Evolutionary conservation across 352 stramenopile species (phyloP), one percentile per base, ranked within the genome.

Genomic region (Thalassiosira ordinaria): DNA sequence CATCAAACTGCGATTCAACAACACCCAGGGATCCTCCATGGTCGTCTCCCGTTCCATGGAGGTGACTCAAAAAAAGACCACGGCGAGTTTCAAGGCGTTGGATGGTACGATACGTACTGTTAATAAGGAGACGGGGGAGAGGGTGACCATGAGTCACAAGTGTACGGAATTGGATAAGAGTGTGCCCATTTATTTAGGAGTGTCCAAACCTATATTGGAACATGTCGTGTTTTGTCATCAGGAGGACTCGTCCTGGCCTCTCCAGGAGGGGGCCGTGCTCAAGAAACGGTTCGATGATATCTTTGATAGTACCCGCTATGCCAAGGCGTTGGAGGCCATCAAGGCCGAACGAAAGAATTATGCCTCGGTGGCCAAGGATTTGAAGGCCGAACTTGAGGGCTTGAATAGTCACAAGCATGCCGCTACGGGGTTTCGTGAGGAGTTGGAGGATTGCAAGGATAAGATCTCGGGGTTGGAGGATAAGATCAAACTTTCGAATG

Each of bases 281-380:
- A 99, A 99, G 90, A 99, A 99, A 82, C 91, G 96, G 29, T 99
- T 99, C 79, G 98, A 99, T 86, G 97, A 99, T 74, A 99, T 99
- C 59, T 99, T 99, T 74, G 97, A 99, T 88, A 98, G 96, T 5
- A 97, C 97, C 0, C 85, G 97, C 18, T 99, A 99, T 85, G 98
- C 96, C 6, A 99, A 99, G 78, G 97, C 97, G 0, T 88, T 99
- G 16, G 97, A 99, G 29, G 96, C 95, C 0, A 98, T 99, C 71
- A 90, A 94, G 20, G 98, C 98, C 63, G 85, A 96, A 24, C 97
- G 96, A 57, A 98, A 98, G 71, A 94, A 95, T n/a, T 88, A 93
- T 60, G 37, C 79, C 1, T 66, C 85, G 0, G 82, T 95, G 60
- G 90, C 89, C 0, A 98, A 98, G 71, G 96, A 99, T 77, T 93